Conservation (phyloP, 2,329 filamentous ascomycete species). For the Harringtonia aguacate region DNA sequence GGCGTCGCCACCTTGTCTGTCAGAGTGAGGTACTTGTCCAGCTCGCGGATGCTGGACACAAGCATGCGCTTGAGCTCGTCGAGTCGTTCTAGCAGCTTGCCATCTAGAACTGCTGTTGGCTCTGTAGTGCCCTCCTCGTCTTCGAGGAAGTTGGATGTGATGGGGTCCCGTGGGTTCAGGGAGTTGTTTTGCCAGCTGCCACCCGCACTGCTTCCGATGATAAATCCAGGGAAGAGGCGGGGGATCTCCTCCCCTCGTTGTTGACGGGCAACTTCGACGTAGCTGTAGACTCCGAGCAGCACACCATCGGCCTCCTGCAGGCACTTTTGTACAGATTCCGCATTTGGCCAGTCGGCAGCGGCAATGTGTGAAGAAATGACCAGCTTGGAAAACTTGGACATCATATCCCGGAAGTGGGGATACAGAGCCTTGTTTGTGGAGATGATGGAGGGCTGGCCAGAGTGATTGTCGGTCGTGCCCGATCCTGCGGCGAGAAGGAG, state of each 20-base stretch:
- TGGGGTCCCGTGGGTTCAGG: constrained; percentile 53
- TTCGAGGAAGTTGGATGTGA: constrained; percentile 76
- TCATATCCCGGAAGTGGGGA: constrained; percentile 96
- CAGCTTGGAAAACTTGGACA: constrained; percentile 99
- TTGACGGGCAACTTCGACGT: constrained; percentile 88
- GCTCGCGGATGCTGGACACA: constrained; percentile 71
- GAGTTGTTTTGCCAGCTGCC: constrained; percentile 80
- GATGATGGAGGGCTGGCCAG: constrained; percentile 97
- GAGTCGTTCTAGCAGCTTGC: constrained; percentile 66
- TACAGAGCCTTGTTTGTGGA: constrained; percentile 96
- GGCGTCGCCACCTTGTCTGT: constrained; percentile 75
- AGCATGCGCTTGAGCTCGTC: constrained; percentile 81
- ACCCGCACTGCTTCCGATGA: constrained; percentile 71
- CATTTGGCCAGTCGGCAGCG: constrained; percentile 87
- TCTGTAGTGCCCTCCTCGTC: constrained; percentile 65
- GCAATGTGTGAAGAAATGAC: constrained; percentile 97
- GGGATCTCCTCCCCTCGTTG: constrained; percentile 90
- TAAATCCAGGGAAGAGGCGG: constrained; percentile 86
- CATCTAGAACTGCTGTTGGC: constrained; percentile 64
- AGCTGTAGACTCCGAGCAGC: constrained; percentile 85
- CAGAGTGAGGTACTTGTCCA: constrained; percentile 73
- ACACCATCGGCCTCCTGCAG: constrained; percentile 96
- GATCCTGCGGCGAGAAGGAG: constrained; percentile 91
- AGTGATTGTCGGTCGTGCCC: constrained; percentile 96
- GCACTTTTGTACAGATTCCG: constrained; percentile 90